A percentile compares a stretch with the other conserved stretches of the same genome.
phyloP scores from a whole-genome alignment of 768 basidiomycete genomes.

The Strobilomyces echinocephalus region DNA sequence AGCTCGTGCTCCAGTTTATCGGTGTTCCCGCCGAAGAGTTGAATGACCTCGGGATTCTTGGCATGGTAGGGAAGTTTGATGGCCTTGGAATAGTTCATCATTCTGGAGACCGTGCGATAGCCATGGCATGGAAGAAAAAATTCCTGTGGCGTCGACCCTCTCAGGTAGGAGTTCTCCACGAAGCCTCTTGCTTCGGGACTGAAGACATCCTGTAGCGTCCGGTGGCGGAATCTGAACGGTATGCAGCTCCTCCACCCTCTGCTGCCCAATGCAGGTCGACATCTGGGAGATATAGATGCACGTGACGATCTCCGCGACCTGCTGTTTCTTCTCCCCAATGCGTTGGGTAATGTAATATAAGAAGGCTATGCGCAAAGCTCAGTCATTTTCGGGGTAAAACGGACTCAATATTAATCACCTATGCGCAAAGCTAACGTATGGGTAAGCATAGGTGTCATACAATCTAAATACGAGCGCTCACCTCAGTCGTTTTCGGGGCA shows the following conservation, averaged over 20 bases:
- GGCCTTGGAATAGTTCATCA: conserved; percentile 99
- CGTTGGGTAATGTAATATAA: conserved; percentile 76
- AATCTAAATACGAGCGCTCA: too few species aligned
- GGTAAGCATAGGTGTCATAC: too few species aligned
- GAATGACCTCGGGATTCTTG: conserved; percentile 98
- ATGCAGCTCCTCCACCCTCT: conserved; percentile 98
- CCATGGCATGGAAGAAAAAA: conserved; percentile 99
- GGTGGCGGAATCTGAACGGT: conserved; percentile 96
- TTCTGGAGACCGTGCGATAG: conserved; percentile 97
- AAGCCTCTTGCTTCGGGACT: conserved; percentile 97
- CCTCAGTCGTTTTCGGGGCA: too few species aligned
- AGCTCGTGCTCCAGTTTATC: conserved; percentile 94
- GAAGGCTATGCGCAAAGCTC: too few species aligned
- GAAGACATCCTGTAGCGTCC: conserved; percentile 96
- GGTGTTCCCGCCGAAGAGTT: conserved; percentile 95
- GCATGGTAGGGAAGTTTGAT: conserved; percentile 99
- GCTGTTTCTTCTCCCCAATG: conserved; percentile 74
- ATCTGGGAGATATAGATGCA: conserved; percentile 99
- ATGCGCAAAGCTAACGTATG: too few species aligned
- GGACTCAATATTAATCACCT: too few species aligned
- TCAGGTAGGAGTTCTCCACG: conserved; percentile 97
- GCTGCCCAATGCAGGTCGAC: conserved; percentile 99
- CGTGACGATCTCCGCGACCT: conserved; percentile 76
- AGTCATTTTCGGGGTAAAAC: too few species aligned
- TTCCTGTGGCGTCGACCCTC: conserved; percentile 94